Evolutionary conservation across 495 filamentous ascomycete genomes (phyloP).

Genomic region (Filosporella fistucella): DNA sequence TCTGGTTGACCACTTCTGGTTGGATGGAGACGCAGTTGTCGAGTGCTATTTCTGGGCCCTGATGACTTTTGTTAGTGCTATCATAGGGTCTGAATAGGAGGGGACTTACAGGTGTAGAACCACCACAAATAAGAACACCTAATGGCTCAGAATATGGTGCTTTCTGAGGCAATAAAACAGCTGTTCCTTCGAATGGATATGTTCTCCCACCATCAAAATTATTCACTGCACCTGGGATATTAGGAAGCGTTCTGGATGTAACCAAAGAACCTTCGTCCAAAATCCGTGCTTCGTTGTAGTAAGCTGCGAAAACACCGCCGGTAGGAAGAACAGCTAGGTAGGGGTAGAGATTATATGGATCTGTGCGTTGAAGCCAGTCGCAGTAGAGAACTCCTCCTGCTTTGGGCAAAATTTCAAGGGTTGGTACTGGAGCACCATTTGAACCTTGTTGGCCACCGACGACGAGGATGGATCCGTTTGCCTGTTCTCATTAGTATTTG

Average conservation of each 20-base stretch:
- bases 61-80: not conserved
- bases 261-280: slow-evolving; percentile 51
- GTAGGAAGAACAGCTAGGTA: slow-evolving; percentile 50
- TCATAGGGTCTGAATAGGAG: slow-evolving; percentile 30
- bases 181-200: slow-evolving; percentile 56
- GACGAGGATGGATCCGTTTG: slow-evolving; percentile 62
- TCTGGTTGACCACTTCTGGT: slow-evolving; percentile 47
- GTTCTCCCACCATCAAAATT: slow-evolving; percentile 52
- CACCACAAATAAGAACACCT: slow-evolving; percentile 54
- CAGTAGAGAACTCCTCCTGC: slow-evolving; percentile 32
- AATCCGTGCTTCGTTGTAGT: slow-evolving; percentile 64
- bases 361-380: slow-evolving; percentile 59
- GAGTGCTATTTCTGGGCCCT: slow-evolving; percentile 39
- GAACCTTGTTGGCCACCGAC: slow-evolving; percentile 59
- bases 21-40: slow-evolving; percentile 61
- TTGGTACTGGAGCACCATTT: slow-evolving; percentile 54
- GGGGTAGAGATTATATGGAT: slow-evolving; percentile 65
- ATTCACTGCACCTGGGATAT: slow-evolving; percentile 55
- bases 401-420: slow-evolving; percentile 51
- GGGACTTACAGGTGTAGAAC: slow-evolving; percentile 42
- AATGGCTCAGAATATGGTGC: slow-evolving; percentile 53
- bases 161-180: slow-evolving; percentile 52
- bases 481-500: not conserved
- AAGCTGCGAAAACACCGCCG: slow-evolving; percentile 58
- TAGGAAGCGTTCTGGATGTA: slow-evolving; percentile 50